Evolutionary conservation across 2,329 filamentous ascomycete species (phyloP), one percentile per base, ranked within the genome.

Genomic region (Pseudogymnoascus sp.): DNA sequence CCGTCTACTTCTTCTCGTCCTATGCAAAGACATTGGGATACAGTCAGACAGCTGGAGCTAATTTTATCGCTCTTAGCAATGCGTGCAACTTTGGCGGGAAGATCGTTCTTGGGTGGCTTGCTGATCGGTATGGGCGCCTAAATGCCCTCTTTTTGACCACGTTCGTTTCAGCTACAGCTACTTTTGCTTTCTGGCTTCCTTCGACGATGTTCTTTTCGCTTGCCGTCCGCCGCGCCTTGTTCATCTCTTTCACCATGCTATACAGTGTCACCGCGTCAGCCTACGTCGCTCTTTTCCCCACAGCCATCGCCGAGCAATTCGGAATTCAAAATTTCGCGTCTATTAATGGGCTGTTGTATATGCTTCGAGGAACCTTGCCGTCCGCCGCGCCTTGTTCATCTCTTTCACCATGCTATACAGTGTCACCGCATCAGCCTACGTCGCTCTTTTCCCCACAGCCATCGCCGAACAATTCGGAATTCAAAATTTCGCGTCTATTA

Each of bases 251-350:
- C 58, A 68, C 70, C 1, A 67, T 74, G 11, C 49, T 72, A 1
- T 77, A 76, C 49, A 74, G 75, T 19, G 64, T 72, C 5, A 75
- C 75, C 60, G 75, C 74, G 6, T 71, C 73, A 39, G 74, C 75
- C 3, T 77, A 77, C 63, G 73, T 76, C 35, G 72, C 73, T 6
- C 66, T 77, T 1, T 77, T 77, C 58, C 75, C 76, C 0, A 71
- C 75, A 43, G 55, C 64, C 35, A 31, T 63, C 45, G 63, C 66
- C 7, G 68, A 69, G 60, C 63, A 66, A 19, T 69, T 69, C 60
- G 68, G 68, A 12, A 64, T 67, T 2, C 68, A 68, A 59, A 59
- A 69, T 33, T 68, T 67, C 21, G 60, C 64, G 3, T 62, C 55
- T 59, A 62, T 68, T 26, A 68, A 65, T 43, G 68, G 68, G 6